Evolutionary conservation across 345 rosid species (phyloP), one percentile per base, ranked within the genome.

Genomic region (Boechera divaricarpa): DNA sequence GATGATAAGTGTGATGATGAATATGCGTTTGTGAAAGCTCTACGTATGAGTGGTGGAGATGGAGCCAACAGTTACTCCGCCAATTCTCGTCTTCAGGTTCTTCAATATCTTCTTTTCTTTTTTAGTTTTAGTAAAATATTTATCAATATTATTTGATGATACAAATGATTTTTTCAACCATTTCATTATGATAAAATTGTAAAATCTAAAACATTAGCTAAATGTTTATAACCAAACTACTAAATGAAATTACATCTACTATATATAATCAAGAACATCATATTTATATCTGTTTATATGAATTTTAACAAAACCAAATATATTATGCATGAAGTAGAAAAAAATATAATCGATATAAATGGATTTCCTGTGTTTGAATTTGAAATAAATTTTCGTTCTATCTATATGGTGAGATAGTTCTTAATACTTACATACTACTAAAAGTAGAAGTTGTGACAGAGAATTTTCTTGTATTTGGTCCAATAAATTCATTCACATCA

Each of bases 1-100:
- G 57, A 72, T 21, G 63, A 72, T 16, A 63, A 66, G 62, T 49
- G 35, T 31, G 77, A 53, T 32, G 28, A 66, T 48, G 69, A 51
- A 18, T 42, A 72, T 67, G 69, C 69, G 51, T 42, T 78, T 73
- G 69, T 78, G 64, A 78, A 8, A 58, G 77, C 81, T 69, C 21
- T 79, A 18, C 16, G 57, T 56, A 79, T 79, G 82, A 79, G 53
- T 62, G 76, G 72, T 47, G 72, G 82, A 61, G 79, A 73, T 62
- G 82, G 79, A 68, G 75, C 41, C 41, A 35, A 79, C 16, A 79
- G 82, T 42, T 79, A 73, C 75, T 70, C 79, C 5, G 47, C 71
- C 41, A 79, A 79, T 63, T 68, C 82, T 55, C 70, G 36, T 35
- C 56, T 63, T 47, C 75, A 68, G 79, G 82, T 74, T 31, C 38